Evolutionary conservation across 352 stramenopile genomes (phyloP).

Genomic region (Globisporangium okanoganense): DNA sequence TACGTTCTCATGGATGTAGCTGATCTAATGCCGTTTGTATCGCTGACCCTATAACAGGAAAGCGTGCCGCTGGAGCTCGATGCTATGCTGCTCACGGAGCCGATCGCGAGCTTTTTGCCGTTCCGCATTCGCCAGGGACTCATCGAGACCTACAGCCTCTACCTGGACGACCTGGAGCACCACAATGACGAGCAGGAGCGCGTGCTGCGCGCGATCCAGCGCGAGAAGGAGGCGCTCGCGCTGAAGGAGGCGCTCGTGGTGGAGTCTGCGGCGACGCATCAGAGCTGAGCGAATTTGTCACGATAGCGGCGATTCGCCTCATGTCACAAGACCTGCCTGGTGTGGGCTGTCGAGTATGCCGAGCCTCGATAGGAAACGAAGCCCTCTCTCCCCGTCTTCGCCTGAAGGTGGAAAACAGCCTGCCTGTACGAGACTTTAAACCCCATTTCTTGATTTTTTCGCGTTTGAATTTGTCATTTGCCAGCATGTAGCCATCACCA

Average conservation of each 20-base stretch:
- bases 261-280: slow-evolving; percentile 1
- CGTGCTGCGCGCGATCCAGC: slow-evolving; percentile 74
- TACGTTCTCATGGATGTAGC: not conserved
- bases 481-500: not conserved
- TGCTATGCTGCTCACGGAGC: slow-evolving; percentile 80
- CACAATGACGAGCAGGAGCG: slow-evolving; percentile 80
- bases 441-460: not conserved
- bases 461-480: not conserved
- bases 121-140: slow-evolving; percentile 84
- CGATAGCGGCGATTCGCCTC: not conserved
- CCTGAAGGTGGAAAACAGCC: not conserved
- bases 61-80: slow-evolving; percentile 82
- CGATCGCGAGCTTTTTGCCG: slow-evolving; percentile 72
- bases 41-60: slow-evolving; percentile 41
- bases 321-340: not conserved
- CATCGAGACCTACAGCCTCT: slow-evolving; percentile 87
- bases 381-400: no score
- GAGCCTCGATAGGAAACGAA: not conserved
- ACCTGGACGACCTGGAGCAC: slow-evolving; percentile 83
- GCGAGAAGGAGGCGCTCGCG: slow-evolving; percentile 35
- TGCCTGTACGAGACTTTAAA: not conserved
- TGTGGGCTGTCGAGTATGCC: no score
- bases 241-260: slow-evolving; percentile 12
- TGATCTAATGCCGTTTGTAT: slow-evolving; percentile 1
- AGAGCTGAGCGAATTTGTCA: not conserved